A percentile compares a stretch with the other conserved stretches of the same genome.
These are phyloP conservation scores for Cenococcum geophilum DNA, from an alignment of 495 filamentous ascomycete genomes.

Conservation along the genomic window DNA sequence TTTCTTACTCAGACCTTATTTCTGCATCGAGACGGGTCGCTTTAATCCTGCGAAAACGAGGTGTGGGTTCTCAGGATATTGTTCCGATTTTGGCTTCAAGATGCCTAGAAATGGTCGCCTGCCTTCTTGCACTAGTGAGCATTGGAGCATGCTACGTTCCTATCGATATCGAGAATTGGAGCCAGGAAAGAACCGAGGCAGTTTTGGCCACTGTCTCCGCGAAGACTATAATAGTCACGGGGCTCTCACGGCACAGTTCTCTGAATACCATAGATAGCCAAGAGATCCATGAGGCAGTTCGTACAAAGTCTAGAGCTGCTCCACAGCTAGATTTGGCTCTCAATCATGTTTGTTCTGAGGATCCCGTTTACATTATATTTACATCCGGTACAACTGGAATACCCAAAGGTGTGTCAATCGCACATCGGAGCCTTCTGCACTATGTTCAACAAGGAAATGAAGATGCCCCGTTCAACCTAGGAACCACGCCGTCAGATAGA, in stretches of 20 bases:
- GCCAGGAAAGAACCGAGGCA: conserved; percentile 19
- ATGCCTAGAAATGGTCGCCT: conserved; percentile 20
- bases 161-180: conserved; percentile 32
- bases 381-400: conserved; percentile 25
- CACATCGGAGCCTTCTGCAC: conserved; percentile 43
- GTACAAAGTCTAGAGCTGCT: background rate
- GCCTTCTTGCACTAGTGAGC: conserved; percentile 24
- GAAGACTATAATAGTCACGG: background rate
- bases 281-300: background rate
- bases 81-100: conserved; percentile 15
- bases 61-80: background rate
- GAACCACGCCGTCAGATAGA: background rate
- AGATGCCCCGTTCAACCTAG: conserved; percentile 13
- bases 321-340: background rate
- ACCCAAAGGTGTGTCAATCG: conserved; percentile 25
- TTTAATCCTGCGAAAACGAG: background rate
- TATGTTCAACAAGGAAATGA: conserved; percentile 13
- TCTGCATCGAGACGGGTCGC: background rate
- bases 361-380: conserved; percentile 19
- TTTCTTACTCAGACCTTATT: background rate
- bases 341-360: background rate
- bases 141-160: conserved; percentile 33
- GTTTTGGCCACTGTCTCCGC: conserved; percentile 8
- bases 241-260: background rate
- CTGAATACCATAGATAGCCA: background rate